phyloP scores from a whole-genome alignment of 2,329 filamentous ascomycete genomes.

The Boeremia exigua region DNA sequence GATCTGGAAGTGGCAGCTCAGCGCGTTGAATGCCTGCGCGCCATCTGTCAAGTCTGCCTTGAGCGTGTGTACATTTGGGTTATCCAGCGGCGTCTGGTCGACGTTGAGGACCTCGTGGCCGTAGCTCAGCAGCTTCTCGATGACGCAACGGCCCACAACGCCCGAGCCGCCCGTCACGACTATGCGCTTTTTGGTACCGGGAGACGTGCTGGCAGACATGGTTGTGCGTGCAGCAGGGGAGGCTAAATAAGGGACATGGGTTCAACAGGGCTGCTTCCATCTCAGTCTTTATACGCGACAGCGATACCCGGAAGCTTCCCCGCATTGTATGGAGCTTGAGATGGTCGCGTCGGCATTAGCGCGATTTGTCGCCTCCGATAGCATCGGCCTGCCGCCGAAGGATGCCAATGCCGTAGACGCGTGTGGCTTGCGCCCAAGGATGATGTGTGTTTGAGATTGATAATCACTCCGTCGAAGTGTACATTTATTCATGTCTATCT shows the following conservation, averaged over 20 bases:
- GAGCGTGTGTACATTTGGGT: conserved; percentile 58
- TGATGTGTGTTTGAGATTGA: conserved; percentile 2
- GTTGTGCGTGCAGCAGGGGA: neutral
- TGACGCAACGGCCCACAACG: conserved; percentile 55
- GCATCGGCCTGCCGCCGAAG: conserved; percentile 17
- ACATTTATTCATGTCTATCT: conserved; percentile 47
- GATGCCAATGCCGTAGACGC: conserved; percentile 3
- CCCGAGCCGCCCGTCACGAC: conserved; percentile 64
- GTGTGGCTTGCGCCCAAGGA: conserved; percentile 11
- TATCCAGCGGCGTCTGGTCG: conserved; percentile 55
- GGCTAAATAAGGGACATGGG: neutral
- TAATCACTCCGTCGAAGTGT: conserved; percentile 31
- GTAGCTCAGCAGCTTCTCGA: conserved; percentile 57
- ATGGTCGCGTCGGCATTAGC: conserved; percentile 12
- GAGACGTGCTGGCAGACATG: conserved; percentile 3
- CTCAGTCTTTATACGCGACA: conserved; percentile 8
- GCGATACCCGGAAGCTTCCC: conserved; percentile 23
- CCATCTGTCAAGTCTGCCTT: conserved; percentile 62
- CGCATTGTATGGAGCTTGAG: conserved; percentile 19
- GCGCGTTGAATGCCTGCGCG: conserved; percentile 62
- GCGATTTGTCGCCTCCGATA: conserved; percentile 6
- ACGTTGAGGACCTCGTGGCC: conserved; percentile 62
- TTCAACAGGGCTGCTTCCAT: conserved; percentile 3
- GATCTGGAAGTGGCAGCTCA: conserved; percentile 62
- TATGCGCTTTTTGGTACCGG: conserved; percentile 44